A percentile compares a stretch with the other conserved stretches of the same genome.
Conservation (phyloP, 2,329 filamentous ascomycete species). For the Pseudogymnoascus sp. region DNA sequence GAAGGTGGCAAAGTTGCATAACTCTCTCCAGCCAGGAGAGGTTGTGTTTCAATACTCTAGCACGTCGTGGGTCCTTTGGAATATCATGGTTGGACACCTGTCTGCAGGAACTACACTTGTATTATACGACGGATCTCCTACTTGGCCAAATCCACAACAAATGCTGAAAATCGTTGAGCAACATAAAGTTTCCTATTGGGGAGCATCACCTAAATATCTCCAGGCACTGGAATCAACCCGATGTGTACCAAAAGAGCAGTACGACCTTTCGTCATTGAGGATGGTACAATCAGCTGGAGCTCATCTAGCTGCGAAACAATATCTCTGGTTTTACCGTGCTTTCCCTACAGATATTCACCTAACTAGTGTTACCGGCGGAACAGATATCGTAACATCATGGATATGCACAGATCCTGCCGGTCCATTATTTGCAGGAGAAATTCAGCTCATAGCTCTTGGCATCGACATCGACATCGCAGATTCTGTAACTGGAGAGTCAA, state of each 20-base stretch:
- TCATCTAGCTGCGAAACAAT: slow-evolving; percentile 34
- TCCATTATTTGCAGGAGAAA: slow-evolving; percentile 36
- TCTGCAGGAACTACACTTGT: slow-evolving; percentile 33
- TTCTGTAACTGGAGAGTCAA: slow-evolving; percentile 27
- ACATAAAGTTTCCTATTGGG: slow-evolving; percentile 34
- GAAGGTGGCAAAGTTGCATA: slow-evolving; percentile 36
- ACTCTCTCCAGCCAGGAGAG: slow-evolving; percentile 31
- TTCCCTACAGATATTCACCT: slow-evolving; percentile 32
- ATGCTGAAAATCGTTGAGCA: slow-evolving; percentile 30
- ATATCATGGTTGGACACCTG: slow-evolving; percentile 36
- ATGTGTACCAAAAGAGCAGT: slow-evolving; percentile 28
- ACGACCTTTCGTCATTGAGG: slow-evolving; percentile 31
- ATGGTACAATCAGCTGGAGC: slow-evolving; percentile 39
- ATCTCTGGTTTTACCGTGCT: slow-evolving; percentile 36
- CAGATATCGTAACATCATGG: slow-evolving; percentile 37
- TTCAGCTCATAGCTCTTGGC: slow-evolving; percentile 36
- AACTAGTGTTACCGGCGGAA: slow-evolving; percentile 37
- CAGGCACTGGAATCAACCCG: slow-evolving; percentile 31
- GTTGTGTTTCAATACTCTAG: slow-evolving; percentile 38
- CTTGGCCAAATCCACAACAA: slow-evolving; percentile 31
- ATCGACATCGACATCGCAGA: slow-evolving; percentile 39
- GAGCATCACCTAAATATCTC: slow-evolving; percentile 35
- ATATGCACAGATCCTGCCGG: slow-evolving; percentile 35
- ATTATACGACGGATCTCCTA: slow-evolving; percentile 36
- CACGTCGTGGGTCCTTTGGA: slow-evolving; percentile 40